Conservation (phyloP, 495 filamentous ascomycete species). For the Patellaria atrata region DNA sequence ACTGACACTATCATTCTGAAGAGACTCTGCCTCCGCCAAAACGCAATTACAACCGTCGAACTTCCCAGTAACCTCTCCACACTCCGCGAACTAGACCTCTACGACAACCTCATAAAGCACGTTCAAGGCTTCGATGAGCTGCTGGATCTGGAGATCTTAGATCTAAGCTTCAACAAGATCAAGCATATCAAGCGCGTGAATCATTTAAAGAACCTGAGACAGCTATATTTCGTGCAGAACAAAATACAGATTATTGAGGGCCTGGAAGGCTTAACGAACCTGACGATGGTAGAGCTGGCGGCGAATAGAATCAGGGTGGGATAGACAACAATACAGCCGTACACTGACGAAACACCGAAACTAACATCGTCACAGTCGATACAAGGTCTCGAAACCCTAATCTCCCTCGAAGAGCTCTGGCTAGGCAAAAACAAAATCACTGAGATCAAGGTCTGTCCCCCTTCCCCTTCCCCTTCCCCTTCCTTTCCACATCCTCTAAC, state of each 20-base stretch:
- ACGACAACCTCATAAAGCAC: conserved; percentile 92
- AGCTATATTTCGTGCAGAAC: conserved; percentile 92
- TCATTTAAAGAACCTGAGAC: conserved; percentile 63
- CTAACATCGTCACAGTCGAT: conserved; percentile 45
- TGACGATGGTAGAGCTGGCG: conserved; percentile 77
- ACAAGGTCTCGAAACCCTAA: conserved; percentile 67
- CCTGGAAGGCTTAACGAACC: conserved; percentile 53
- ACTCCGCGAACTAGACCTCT: conserved; percentile 78
- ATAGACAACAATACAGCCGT: conserved; percentile 1
- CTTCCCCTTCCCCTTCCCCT: background rate
- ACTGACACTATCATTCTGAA: conserved; percentile 17
- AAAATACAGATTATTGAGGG: conserved; percentile 79
- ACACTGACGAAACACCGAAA: background rate
- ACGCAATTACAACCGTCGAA: conserved; percentile 67
- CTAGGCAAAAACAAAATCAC: conserved; percentile 97
- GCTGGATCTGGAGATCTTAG: conserved; percentile 57
- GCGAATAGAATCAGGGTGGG: conserved; percentile 72
- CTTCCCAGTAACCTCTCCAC: conserved; percentile 47
- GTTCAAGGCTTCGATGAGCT: conserved; percentile 72
- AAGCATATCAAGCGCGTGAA: conserved; percentile 89
- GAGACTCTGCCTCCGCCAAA: conserved; percentile 89
- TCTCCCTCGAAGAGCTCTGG: conserved; percentile 75
- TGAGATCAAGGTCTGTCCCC: conserved; percentile 46
- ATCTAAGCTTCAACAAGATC: conserved; percentile 97
- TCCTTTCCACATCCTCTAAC: background rate